Evolutionary conservation across 1,284 basidiomycete species (phyloP).

Genomic region (Sporisorium scitamineum): DNA sequence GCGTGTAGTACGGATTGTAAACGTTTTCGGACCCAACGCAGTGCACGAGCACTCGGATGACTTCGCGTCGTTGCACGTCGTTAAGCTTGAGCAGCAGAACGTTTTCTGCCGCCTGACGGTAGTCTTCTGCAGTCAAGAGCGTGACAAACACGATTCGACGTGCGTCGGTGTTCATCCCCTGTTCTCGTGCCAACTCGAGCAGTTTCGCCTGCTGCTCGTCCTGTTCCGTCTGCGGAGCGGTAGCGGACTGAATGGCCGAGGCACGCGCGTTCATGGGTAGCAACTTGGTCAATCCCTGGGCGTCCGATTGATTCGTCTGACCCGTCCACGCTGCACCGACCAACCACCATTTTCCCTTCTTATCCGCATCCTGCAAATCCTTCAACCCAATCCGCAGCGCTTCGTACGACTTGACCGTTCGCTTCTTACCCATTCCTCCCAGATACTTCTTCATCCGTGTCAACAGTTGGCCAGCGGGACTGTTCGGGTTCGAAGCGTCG

Average conservation of each 20-base stretch:
- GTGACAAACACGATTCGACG: conserved; percentile 90
- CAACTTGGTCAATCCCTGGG: conserved; percentile 61
- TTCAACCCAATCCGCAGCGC: conserved; percentile 71
- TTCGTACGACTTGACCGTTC: conserved; percentile 54
- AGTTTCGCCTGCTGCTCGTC: conserved; percentile 71
- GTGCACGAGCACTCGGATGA: conserved; percentile 89
- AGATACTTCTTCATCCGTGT: conserved; percentile 63
- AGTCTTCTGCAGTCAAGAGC: conserved; percentile 85
- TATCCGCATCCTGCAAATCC: conserved; percentile 87
- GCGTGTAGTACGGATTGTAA: conserved; percentile 96
- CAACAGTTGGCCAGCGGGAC: conserved; percentile 29
- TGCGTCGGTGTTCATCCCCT: conserved; percentile 99
- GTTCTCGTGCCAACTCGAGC: conserved; percentile 83
- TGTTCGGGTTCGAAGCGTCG: conserved; percentile 29
- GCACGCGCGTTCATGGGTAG: conserved; percentile 40
- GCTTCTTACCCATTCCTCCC: conserved; percentile 52
- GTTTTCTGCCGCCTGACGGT: conserved; percentile 89
- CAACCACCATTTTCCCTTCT: conserved; percentile 97
- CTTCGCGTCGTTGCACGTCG: conserved; percentile 92
- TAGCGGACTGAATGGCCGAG: conserved; percentile 24
- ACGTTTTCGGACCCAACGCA: conserved; percentile 77
- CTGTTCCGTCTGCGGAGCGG: conserved; percentile 71
- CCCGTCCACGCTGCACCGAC: conserved; percentile 97
- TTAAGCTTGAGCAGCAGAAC: conserved; percentile 84
- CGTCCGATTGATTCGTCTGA: conserved; percentile 80